phyloP scores from a whole-genome alignment of 345 rosid species.

The Arabis alpina region DNA sequence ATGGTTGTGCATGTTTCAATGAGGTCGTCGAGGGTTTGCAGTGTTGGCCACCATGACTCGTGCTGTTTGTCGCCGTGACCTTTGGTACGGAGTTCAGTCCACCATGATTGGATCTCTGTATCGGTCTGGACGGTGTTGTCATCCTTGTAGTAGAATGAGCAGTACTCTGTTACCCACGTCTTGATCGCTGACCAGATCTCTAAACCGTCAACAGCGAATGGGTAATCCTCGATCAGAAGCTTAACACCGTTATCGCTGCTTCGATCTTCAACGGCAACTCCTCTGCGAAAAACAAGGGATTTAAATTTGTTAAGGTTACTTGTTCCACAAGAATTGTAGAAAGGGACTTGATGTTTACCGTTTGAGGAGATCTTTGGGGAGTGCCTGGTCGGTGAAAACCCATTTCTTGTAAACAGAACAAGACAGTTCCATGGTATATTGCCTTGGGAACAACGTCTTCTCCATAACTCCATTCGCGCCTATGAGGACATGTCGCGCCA shows the following conservation, averaged over 20 bases:
- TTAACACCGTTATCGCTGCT: slow-evolving; percentile 57
- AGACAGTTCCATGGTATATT: slow-evolving; percentile 83
- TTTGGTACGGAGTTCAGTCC: slow-evolving; percentile 65
- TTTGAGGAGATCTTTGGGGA: slow-evolving; percentile 74
- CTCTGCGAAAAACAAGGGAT: slow-evolving; percentile 50
- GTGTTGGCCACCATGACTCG: slow-evolving; percentile 80
- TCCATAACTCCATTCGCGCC: slow-evolving; percentile 80
- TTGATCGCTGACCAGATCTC: slow-evolving; percentile 92
- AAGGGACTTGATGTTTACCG: slow-evolving; percentile 49
- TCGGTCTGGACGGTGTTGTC: slow-evolving; percentile 63
- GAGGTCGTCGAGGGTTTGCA: slow-evolving; percentile 64
- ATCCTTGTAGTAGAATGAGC: slow-evolving; percentile 67
- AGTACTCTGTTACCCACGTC: slow-evolving; percentile 80
- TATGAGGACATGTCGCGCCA: slow-evolving; percentile 82
- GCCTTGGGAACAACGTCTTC: slow-evolving; percentile 72
- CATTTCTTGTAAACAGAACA: slow-evolving; percentile 67
- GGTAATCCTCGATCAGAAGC: slow-evolving; percentile 85
- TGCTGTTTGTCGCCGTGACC: slow-evolving; percentile 85
- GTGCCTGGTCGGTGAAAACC: slow-evolving; percentile 81
- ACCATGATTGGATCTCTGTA: slow-evolving; percentile 84
- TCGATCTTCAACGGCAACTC: slow-evolving; percentile 67
- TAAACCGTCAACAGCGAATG: slow-evolving; percentile 88
- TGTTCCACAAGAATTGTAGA: neutral
- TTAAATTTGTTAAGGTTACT: neutral
- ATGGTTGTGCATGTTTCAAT: slow-evolving; percentile 71